Conservation (phyloP, 2,329 filamentous ascomycete species). For the Didymella exigua region DNA sequence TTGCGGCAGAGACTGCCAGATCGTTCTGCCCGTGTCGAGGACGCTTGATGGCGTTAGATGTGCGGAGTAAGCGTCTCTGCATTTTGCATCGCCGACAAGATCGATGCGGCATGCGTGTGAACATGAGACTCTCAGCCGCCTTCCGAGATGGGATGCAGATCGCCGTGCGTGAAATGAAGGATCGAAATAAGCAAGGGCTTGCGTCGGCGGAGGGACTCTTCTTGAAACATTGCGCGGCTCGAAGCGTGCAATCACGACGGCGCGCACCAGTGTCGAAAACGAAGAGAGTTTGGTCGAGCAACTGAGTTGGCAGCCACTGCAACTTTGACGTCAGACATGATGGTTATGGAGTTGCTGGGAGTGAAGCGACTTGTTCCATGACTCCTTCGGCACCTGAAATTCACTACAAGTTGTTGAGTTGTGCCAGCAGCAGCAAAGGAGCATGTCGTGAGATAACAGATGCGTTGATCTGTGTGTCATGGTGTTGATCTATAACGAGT, state of each 20-base stretch:
- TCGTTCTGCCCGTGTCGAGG: slow-evolving; percentile 5
- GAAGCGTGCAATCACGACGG: slow-evolving; percentile 7
- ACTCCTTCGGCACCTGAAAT: background rate
- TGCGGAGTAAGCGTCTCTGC: background rate
- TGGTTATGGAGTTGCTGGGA: background rate
- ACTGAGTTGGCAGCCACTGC: background rate
- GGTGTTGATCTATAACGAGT: slow-evolving; percentile 1
- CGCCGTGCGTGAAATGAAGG: slow-evolving; percentile 13
- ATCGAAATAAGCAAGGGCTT: slow-evolving; percentile 15
- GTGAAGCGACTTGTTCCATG: background rate
- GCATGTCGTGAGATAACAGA: background rate
- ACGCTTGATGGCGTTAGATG: background rate
- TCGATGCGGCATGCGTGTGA: background rate
- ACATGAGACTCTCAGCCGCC: background rate
- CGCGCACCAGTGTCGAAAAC: background rate
- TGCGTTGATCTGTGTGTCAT: background rate
- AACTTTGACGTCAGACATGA: background rate
- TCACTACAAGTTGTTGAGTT: background rate
- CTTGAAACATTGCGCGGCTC: slow-evolving; percentile 18
- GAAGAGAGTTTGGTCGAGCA: background rate
- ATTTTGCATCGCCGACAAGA: background rate
- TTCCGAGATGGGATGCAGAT: slow-evolving; percentile 3
- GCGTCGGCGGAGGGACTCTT: slow-evolving; percentile 7
- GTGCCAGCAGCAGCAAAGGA: background rate
- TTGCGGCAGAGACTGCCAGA: slow-evolving; percentile 11